phyloP scores from a whole-genome alignment of 495 filamentous ascomycete species.

The Neurospora sublineolata region DNA sequence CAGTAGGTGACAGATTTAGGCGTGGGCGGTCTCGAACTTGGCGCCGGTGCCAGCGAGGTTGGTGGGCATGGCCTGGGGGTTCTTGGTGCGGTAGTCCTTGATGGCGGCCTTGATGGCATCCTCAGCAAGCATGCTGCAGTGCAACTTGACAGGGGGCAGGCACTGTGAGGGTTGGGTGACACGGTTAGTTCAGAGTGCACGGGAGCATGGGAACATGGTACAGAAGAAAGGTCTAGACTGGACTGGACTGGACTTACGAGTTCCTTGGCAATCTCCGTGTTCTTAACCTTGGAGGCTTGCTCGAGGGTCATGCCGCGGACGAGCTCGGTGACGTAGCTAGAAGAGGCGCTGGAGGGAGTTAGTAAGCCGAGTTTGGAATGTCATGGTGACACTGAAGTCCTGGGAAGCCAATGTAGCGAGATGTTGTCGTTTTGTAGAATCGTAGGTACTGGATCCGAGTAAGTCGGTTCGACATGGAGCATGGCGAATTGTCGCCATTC shows the following conservation, averaged over 20 bases:
- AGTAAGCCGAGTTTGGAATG: not conserved
- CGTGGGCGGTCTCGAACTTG: constrained; percentile 14
- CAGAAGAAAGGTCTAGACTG: not conserved
- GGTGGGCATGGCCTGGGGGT: constrained; percentile 60
- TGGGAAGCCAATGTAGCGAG: not conserved
- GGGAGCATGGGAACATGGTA: not conserved
- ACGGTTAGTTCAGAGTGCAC: not conserved
- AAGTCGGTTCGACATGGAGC: not conserved
- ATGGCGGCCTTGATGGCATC: constrained; percentile 99
- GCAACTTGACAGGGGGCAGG: constrained; percentile 87
- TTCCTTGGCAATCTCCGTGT: constrained; percentile 96
- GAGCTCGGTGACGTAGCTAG: constrained; percentile 82
- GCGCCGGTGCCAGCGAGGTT: constrained; percentile 57
- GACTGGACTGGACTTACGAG: constrained; percentile 27
- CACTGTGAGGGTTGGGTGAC: constrained; percentile 31
- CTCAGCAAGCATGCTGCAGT: constrained; percentile 98
- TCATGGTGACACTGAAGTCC: not conserved
- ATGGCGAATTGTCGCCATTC: not conserved
- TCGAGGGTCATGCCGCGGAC: constrained; percentile 94
- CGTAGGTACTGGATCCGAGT: not conserved
- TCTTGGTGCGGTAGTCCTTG: constrained; percentile 94
- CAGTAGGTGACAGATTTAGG: not conserved
- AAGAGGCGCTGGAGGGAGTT: constrained; percentile 26
- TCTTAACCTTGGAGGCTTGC: constrained; percentile 79
- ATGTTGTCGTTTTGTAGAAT: not conserved